Conservation (phyloP, 805 yeast genomes). For the Suhomyces vadensis region DNA sequence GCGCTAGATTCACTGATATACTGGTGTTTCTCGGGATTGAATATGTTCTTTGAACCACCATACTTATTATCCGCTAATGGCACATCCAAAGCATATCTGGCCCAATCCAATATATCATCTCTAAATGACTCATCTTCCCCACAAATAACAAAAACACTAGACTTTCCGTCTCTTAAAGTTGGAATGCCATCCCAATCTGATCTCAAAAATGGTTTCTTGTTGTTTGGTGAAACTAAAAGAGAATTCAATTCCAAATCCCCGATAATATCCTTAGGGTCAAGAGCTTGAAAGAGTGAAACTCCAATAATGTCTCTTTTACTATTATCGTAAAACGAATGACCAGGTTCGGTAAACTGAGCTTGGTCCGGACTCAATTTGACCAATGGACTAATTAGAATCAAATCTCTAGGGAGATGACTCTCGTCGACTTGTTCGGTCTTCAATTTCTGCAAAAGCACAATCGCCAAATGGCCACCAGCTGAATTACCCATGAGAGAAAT, state of each 20-base stretch:
- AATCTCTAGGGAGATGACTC: slow-evolving; percentile 23
- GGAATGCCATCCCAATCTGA: slow-evolving; percentile 37
- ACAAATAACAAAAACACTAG: slow-evolving; percentile 30
- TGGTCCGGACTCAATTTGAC: slow-evolving; percentile 31
- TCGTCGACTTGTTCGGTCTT: no score
- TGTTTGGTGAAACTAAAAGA: slow-evolving; percentile 26
- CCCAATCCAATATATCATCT: slow-evolving; percentile 41
- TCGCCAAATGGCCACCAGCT: slow-evolving; percentile 42
- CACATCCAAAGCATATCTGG: slow-evolving; percentile 30
- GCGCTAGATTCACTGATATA: slow-evolving; percentile 17
- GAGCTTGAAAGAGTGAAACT: background rate
- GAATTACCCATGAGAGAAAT: slow-evolving; percentile 43
- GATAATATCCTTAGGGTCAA: slow-evolving; percentile 8
- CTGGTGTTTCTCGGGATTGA: slow-evolving; percentile 19
- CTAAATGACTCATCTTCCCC: slow-evolving; percentile 44
- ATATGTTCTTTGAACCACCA: slow-evolving; percentile 27
- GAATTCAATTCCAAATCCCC: slow-evolving; percentile 14
- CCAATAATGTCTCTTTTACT: slow-evolving; percentile 13
- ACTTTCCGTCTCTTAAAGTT: slow-evolving; percentile 26
- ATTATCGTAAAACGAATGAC: slow-evolving; percentile 37
- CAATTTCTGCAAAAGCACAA: slow-evolving; percentile 31
- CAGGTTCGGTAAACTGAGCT: slow-evolving; percentile 24
- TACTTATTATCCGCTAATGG: slow-evolving; percentile 25
- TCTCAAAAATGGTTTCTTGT: slow-evolving; percentile 19
- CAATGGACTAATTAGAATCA: slow-evolving; percentile 41